Conservation (phyloP, 805 yeast genomes). For the Yarrowia sp. region DNA sequence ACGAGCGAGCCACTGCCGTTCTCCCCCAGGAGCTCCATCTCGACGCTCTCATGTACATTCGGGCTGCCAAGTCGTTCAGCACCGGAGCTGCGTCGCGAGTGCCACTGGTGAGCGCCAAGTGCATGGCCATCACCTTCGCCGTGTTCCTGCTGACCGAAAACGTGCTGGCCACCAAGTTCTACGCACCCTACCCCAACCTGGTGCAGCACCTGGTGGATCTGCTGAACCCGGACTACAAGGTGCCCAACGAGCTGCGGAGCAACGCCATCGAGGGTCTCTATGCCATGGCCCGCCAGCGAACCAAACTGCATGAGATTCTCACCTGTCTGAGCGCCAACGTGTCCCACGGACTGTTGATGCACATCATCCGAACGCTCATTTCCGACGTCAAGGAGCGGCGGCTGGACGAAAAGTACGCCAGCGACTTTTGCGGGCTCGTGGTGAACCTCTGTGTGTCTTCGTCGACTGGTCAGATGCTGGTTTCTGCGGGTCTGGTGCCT, state of each 20-base stretch:
- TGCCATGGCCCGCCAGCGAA: constrained; percentile 68
- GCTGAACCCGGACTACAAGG: constrained; percentile 66
- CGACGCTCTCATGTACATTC: constrained; percentile 66
- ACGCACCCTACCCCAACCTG: constrained; percentile 75
- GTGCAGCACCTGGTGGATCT: constrained; percentile 74
- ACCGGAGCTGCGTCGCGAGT: constrained; percentile 58
- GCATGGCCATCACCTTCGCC: constrained; percentile 69
- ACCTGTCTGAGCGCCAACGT: constrained; percentile 85
- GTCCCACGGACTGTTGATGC: constrained; percentile 81
- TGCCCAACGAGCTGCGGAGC: constrained; percentile 61
- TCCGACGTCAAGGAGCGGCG: constrained; percentile 50
- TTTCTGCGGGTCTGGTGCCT: constrained; percentile 77
- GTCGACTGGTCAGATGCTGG: constrained; percentile 58
- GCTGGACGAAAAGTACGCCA: constrained; percentile 58
- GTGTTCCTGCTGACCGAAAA: constrained; percentile 64
- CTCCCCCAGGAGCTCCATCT: constrained; percentile 68
- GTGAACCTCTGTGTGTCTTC: constrained; percentile 63
- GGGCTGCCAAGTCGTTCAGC: constrained; percentile 74
- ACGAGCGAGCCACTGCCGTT: constrained; percentile 42
- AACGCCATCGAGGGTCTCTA: constrained; percentile 73
- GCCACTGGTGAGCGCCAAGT: constrained; percentile 66
- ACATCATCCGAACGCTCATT: constrained; percentile 68
- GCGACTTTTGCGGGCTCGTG: constrained; percentile 64
- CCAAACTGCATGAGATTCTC: constrained; percentile 78
- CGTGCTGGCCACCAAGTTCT: constrained; percentile 66